phyloP scores from a whole-genome alignment of 805 yeast genomes.

The Yarrowia sp. region DNA sequence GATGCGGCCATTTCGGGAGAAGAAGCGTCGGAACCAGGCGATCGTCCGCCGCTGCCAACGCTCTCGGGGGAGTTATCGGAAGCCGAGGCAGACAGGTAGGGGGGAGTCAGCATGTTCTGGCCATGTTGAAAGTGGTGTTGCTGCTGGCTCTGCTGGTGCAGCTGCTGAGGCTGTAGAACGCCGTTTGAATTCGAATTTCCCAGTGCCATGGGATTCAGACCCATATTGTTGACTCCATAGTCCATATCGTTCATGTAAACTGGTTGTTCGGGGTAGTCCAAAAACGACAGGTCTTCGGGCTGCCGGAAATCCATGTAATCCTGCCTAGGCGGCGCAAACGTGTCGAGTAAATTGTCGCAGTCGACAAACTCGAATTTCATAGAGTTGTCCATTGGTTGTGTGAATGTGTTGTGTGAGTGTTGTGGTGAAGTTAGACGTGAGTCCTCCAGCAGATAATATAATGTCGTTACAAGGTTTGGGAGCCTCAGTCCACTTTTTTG shows the following conservation, averaged over 20 bases:
- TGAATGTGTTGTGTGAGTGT: neutral
- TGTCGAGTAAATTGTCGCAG: constrained; percentile 24
- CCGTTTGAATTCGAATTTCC: neutral
- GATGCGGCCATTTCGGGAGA: constrained; percentile 17
- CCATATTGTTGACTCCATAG: constrained; percentile 1
- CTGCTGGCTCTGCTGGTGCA: neutral
- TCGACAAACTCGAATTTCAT: constrained; percentile 25
- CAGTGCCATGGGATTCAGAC: constrained; percentile 12
- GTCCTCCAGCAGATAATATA: constrained; percentile 4
- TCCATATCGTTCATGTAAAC: constrained; percentile 10
- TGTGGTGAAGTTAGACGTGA: neutral
- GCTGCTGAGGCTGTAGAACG: constrained; percentile 5
- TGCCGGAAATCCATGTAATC: constrained; percentile 16
- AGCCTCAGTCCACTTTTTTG: constrained; percentile 23
- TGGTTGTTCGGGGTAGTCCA: constrained; percentile 17
- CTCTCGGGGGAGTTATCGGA: constrained; percentile 9
- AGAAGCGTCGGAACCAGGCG: constrained; percentile 12
- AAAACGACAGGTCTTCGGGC: constrained; percentile 9
- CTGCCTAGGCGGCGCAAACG: constrained; percentile 17
- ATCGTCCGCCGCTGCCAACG: neutral
- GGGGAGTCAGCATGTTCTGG: constrained; percentile 18
- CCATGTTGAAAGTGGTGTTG: neutral
- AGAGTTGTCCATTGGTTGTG: constrained; percentile 18
- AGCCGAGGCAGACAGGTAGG: neutral
- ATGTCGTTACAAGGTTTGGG: constrained; percentile 4